Conservation (phyloP, 305 asterid species). For the Fraxinus paxiana region DNA sequence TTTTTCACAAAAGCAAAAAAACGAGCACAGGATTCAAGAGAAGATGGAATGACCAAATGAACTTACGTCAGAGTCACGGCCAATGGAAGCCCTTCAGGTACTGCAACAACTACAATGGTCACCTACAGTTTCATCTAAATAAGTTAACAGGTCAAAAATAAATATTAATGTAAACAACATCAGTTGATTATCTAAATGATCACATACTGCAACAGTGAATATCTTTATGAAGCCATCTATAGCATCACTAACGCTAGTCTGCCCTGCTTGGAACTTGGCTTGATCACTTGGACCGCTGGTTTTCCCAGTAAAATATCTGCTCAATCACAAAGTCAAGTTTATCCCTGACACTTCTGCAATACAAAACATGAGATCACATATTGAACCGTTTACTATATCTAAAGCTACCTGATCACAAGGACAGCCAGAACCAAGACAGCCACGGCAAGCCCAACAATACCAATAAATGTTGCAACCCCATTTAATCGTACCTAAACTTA, state of each 20-base stretch:
- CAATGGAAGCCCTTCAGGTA: constrained; percentile 85
- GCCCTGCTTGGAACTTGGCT: constrained; percentile 55
- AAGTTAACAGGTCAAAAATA: constrained; percentile 24
- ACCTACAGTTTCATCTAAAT: constrained; percentile 43
- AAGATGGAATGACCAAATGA: constrained; percentile 2
- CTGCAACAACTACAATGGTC: constrained; percentile 84
- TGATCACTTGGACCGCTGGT: constrained; percentile 46
- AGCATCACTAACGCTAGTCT: constrained; percentile 59
- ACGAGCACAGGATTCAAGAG: neutral
- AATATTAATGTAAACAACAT: constrained; percentile 10
- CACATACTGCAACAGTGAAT: constrained; percentile 87
- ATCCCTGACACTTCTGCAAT: neutral
- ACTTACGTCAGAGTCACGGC: constrained; percentile 83
- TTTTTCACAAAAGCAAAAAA: neutral
- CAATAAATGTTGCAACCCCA: constrained; percentile 93
- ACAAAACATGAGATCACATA: neutral
- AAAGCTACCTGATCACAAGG: constrained; percentile 64
- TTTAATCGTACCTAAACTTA: constrained; percentile 68
- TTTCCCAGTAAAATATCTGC: constrained; percentile 79
- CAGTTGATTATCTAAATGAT: constrained; percentile 18
- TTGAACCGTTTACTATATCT: neutral
- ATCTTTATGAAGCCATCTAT: constrained; percentile 67
- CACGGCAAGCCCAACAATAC: constrained; percentile 76
- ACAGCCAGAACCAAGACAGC: constrained; percentile 66
- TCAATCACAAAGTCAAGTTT: constrained; percentile 22